Evolutionary conservation across 192 early-diverging fungal genomes (phyloP).

Genomic region (Podila minutissima): DNA sequence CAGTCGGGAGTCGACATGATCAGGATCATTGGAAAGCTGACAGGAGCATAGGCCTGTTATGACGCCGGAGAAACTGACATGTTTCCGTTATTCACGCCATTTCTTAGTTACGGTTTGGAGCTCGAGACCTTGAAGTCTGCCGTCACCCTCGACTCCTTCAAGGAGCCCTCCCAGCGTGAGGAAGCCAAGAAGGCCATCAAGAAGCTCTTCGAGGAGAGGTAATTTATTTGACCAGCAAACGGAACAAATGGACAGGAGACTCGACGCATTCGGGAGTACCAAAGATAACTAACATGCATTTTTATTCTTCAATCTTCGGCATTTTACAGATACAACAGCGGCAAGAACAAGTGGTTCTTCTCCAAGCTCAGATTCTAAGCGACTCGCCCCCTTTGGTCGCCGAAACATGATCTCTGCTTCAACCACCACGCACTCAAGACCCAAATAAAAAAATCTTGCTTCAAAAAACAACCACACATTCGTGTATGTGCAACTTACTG

Average conservation of each 20-base stretch:
- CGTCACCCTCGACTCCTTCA: constrained; percentile 88
- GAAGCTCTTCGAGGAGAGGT: constrained; percentile 93
- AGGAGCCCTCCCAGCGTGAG: constrained; percentile 93
- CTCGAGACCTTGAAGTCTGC: constrained; percentile 92
- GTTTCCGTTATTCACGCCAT: background rate
- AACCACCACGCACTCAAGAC: constrained; percentile 3
- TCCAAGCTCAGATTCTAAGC: constrained; percentile 96
- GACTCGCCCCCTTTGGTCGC: background rate
- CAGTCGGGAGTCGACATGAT: background rate
- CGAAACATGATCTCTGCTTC: constrained; percentile 2
- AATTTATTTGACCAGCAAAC: background rate
- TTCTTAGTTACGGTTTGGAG: constrained; percentile 89
- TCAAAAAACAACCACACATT: background rate
- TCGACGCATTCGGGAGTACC: background rate
- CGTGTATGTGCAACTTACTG: too few relatives aligned
- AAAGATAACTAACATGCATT: background rate
- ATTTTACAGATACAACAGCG: constrained; percentile 80
- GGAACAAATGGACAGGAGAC: background rate
- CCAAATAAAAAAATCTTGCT: constrained; percentile 6
- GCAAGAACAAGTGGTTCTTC: constrained; percentile 99
- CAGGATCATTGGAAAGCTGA: background rate
- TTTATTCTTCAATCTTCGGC: background rate
- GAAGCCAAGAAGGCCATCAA: constrained; percentile 95
- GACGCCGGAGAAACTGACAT: background rate
- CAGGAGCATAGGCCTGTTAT: background rate